These are phyloP conservation scores for Agaricus subrufescens DNA, from an alignment of 768 basidiomycete genomes.

Conservation along the genomic window DNA sequence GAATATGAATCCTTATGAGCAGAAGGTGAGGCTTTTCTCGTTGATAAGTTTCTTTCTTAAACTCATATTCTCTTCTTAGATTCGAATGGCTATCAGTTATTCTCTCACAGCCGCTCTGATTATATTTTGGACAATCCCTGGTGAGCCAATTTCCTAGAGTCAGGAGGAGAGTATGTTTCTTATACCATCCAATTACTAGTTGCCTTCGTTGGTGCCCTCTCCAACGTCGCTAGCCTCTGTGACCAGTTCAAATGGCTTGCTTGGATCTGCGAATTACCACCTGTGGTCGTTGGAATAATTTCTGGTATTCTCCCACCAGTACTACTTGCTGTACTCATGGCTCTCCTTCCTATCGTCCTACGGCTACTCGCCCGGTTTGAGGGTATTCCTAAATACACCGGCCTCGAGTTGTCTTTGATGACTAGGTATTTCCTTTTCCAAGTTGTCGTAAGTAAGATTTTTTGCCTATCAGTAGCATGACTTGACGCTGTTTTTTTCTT, in stretches of 20 bases:
- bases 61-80: constrained; percentile 17
- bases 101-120: constrained; percentile 76
- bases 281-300: constrained; percentile 72
- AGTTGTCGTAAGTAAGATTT: constrained; percentile 63
- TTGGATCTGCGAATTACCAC: constrained; percentile 77
- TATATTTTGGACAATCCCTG: constrained; percentile 85
- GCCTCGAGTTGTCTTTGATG: constrained; percentile 89
- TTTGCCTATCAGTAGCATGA: not conserved
- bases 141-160: constrained; percentile 22
- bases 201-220: constrained; percentile 80
- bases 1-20: constrained; percentile 85
- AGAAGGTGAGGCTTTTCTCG: constrained; percentile 34
- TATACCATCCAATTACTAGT: constrained; percentile 31
- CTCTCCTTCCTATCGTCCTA: constrained; percentile 79
- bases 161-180: too few species aligned
- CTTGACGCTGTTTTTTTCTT: constrained; percentile 1
- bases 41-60: not conserved
- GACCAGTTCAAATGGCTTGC: constrained; percentile 60
- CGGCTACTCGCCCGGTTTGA: constrained; percentile 80
- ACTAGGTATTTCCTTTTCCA: constrained; percentile 89
- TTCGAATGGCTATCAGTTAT: constrained; percentile 63
- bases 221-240: constrained; percentile 75
- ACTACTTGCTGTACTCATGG: constrained; percentile 84
- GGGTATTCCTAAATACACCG: constrained; percentile 82
- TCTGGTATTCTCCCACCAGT: constrained; percentile 85